These are phyloP conservation scores for Pittosporum tobira DNA, from an alignment of 129 eudicot genomes.

Conservation along the genomic window DNA sequence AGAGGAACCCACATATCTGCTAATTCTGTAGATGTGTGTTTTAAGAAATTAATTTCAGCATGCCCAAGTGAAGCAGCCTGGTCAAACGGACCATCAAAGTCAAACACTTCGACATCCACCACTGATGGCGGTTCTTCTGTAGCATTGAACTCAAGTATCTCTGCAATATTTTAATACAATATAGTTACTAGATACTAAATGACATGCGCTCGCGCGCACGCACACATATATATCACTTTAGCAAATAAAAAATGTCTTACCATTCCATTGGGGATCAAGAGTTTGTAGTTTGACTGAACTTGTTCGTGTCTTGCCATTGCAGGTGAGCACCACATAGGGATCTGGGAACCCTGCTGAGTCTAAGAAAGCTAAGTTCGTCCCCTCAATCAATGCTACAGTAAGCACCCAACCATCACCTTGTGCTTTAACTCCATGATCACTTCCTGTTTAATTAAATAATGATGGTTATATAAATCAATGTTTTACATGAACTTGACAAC, in stretches of 20 bases:
- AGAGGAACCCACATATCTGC: constrained; percentile 92
- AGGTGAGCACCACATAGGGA: constrained; percentile 79
- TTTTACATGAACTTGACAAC: neutral
- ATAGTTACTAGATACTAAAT: constrained; percentile 2
- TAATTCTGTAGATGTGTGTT: constrained; percentile 64
- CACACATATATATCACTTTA: neutral
- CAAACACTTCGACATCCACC: constrained; percentile 78
- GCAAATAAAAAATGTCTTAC: constrained; percentile 21
- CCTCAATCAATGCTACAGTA: constrained; percentile 81
- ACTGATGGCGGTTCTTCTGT: constrained; percentile 86
- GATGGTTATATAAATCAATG: too few species aligned
- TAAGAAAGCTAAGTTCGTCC: constrained; percentile 49
- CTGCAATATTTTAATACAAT: constrained; percentile 28
- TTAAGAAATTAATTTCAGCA: constrained; percentile 72
- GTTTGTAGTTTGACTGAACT: constrained; percentile 97
- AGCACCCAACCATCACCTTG: constrained; percentile 99
- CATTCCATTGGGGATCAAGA: constrained; percentile 89
- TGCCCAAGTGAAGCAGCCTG: constrained; percentile 84
- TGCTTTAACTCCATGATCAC: constrained; percentile 86
- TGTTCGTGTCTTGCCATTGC: constrained; percentile 85
- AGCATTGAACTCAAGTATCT: constrained; percentile 96
- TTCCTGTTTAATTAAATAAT: constrained; percentile 39
- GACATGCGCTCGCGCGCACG: too few species aligned
- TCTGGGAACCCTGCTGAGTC: constrained; percentile 48
- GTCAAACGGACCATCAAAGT: constrained; percentile 93